These are phyloP conservation scores for Heterobasidion occidentale DNA, from an alignment of 1,284 basidiomycete species.

Conservation along the genomic window DNA sequence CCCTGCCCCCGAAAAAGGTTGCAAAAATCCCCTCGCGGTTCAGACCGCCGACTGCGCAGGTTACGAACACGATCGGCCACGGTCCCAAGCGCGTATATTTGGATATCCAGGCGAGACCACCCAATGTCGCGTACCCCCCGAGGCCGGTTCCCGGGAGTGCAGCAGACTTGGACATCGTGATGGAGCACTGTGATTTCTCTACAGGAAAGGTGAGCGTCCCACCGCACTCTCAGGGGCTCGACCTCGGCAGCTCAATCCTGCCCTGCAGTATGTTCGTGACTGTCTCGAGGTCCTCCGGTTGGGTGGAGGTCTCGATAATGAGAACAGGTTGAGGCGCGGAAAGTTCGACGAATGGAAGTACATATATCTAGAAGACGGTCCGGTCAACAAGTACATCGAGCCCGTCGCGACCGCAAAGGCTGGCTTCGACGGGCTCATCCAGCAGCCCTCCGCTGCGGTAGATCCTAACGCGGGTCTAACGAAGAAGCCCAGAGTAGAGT, in stretches of 20 bases:
- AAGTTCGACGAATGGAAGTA: conserved; percentile 59
- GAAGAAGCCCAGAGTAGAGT: conserved; percentile 36
- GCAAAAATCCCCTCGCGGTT: conserved; percentile 35
- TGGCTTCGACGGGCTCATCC: conserved; percentile 18
- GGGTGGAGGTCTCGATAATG: conserved; percentile 59
- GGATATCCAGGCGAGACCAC: conserved; percentile 51
- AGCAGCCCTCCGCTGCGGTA: conserved; percentile 11
- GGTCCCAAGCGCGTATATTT: conserved; percentile 75
- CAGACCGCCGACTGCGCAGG: conserved; percentile 25
- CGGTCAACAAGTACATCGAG: conserved; percentile 30
- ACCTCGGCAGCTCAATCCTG: conserved; percentile 1
- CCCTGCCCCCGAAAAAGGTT: conserved; percentile 45
- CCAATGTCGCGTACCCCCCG: conserved; percentile 68
- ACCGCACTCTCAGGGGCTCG: background rate
- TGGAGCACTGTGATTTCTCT: conserved; percentile 86
- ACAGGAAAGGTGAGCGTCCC: conserved; percentile 56
- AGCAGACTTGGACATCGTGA: conserved; percentile 79
- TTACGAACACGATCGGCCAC: conserved; percentile 47
- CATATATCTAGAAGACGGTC: conserved; percentile 49
- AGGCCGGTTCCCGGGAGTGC: conserved; percentile 77
- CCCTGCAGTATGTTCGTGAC: conserved; percentile 64
- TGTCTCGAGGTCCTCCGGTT: conserved; percentile 68
- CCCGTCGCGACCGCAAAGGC: conserved; percentile 13
- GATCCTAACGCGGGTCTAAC: conserved; percentile 31
- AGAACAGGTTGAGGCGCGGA: conserved; percentile 47